Base-by-base conservation (phyloP, 257 asterid species). In the Petrea volubilis region DNA sequence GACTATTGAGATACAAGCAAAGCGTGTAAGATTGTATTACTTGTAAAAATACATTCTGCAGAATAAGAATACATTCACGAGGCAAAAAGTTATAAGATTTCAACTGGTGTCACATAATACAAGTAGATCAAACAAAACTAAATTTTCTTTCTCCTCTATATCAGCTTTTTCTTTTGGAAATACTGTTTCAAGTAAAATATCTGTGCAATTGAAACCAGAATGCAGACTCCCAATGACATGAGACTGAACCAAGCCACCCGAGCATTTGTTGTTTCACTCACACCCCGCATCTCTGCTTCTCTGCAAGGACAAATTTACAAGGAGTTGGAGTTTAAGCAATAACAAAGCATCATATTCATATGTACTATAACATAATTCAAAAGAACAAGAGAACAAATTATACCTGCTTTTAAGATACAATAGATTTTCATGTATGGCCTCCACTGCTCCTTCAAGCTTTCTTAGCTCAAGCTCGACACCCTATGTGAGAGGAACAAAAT, bases 151-250 rank as follows among this genome's bases (percentile, higher is more conserved):
- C 28, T 34, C 15, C 64, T 72, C 89, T 92, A 92, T 28, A 92
- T 92, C 67, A 94, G 89, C 87, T 94, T 89, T 79, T 88, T 94
- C 96, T 94, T 91, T 64, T 81, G 97, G 89, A 94, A 94, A 77
- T 81, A 90, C 47, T 36, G 85, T 83, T 90, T 83, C 51, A 94
- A 80, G 73, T 90, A 73, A 76, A 70, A 77, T 71, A 94, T 76
- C 82, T 91, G 99, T 41, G 72, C 69, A 56, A 81, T 46, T 0
- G 97, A 87, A 67, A 79, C 92, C 74, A 75, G 4, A 76, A 91
- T 79, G 84, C 99, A 92, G 72, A 92, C 81, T 68, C 88, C 96
- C 79, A 91, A 70, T 23, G 99, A 92, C 83, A 85, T 80, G 67
- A 91, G 68, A 77, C 98, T 91, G 82, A 75, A 88, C 97, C 95